Conservation (phyloP, 306 rosid genomes). For the Pyrus betulifolia region DNA sequence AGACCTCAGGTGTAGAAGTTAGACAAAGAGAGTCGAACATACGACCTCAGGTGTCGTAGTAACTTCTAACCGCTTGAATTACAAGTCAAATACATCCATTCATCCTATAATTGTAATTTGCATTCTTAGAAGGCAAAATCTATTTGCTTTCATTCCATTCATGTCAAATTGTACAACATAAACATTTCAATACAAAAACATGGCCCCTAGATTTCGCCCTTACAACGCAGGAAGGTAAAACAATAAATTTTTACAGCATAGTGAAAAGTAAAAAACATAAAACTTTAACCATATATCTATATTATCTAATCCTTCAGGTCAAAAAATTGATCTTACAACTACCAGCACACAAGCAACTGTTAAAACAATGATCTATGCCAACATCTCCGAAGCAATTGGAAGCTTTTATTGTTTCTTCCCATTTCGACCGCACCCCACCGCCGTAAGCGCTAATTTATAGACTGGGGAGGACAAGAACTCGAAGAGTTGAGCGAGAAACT, state of each 20-base stretch:
- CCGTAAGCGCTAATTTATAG: constrained; percentile 25
- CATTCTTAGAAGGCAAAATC: not conserved
- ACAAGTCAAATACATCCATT: no score
- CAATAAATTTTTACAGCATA: constrained; percentile 28
- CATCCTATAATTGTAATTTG: no score
- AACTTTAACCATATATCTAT: constrained; percentile 12
- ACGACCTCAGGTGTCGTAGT: no score
- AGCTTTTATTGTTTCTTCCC: not conserved
- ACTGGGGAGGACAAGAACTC: constrained; percentile 35
- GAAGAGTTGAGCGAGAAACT: constrained; percentile 34
- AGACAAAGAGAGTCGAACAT: no score
- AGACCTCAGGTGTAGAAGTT: no score
- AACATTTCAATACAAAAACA: constrained; percentile 5
- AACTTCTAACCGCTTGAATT: no score
- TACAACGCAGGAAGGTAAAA: constrained; percentile 7
- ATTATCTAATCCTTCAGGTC: constrained; percentile 29
- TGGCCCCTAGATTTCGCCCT: not conserved
- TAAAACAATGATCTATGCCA: not conserved
- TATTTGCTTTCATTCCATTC: not conserved
- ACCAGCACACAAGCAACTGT: not conserved
- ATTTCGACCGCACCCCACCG: not conserved
- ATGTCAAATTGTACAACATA: not conserved
- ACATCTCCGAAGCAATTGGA: not conserved
- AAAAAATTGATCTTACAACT: constrained; percentile 41
- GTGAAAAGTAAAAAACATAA: not conserved